Evolutionary conservation across 441 rosid species (phyloP).

Genomic region (Pelargonium cotyledonis): DNA sequence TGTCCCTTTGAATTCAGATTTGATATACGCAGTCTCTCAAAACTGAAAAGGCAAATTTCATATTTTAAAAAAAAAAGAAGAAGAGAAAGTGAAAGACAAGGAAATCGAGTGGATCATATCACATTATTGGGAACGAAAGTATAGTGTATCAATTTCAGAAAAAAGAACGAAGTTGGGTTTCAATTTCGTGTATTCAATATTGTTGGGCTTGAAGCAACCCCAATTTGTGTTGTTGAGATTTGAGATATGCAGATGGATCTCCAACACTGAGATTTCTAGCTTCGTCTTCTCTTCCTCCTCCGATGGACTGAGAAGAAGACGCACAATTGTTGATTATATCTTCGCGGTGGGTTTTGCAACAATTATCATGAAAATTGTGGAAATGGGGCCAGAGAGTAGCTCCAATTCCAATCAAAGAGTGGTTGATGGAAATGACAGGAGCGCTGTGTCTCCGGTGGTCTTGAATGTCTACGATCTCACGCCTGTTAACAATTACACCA

Average conservation of each 20-base stretch:
- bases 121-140: too few species aligned
- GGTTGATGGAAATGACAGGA: not conserved
- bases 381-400: conserved; percentile 1
- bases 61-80: too few species aligned
- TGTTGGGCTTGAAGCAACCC: not conserved
- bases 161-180: too few species aligned
- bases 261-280: not conserved
- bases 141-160: too few species aligned
- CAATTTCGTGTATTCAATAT: too few species aligned
- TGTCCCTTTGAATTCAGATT: too few species aligned
- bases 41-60: too few species aligned
- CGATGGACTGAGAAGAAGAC: not conserved
- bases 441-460: not conserved
- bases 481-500: not conserved
- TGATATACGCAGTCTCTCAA: too few species aligned
- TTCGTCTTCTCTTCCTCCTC: conserved; percentile 3
- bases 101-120: too few species aligned
- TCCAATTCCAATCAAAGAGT: not conserved
- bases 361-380: conserved; percentile 1
- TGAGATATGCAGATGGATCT: not conserved
- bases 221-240: not conserved
- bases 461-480: conserved; percentile 8
- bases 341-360: not conserved
- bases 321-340: not conserved
- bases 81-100: too few species aligned